These are phyloP conservation scores for Tolypocladium endophyticum DNA, from an alignment of 2,329 filamentous ascomycete species.

Conservation along the genomic window DNA sequence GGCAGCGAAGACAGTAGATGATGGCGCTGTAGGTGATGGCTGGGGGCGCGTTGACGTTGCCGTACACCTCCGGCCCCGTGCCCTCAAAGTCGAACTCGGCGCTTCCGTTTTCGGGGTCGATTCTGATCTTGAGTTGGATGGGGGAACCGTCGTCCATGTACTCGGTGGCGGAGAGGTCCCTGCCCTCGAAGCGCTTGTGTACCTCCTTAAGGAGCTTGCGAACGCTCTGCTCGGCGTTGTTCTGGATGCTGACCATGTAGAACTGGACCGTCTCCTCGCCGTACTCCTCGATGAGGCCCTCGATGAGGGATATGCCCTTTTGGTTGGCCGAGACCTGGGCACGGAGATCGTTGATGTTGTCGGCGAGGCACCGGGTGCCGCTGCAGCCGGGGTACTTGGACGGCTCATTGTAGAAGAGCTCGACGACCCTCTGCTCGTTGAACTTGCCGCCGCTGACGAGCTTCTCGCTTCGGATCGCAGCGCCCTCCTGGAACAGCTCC, in stretches of 20 bases:
- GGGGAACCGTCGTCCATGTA: constrained; percentile 83
- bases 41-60: constrained; percentile 22
- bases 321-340: constrained; percentile 82
- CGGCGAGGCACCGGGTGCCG: constrained; percentile 67
- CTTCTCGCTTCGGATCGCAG: constrained; percentile 55
- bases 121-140: constrained; percentile 64
- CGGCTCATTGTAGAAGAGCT: constrained; percentile 63
- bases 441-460: constrained; percentile 69
- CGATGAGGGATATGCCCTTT: constrained; percentile 70
- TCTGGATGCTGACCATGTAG: constrained; percentile 30
- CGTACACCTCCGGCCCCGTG: constrained; percentile 19
- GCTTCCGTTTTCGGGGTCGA: constrained; percentile 57
- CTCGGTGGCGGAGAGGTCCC: constrained; percentile 20
- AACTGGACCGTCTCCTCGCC: constrained; percentile 61
- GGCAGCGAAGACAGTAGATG: constrained; percentile 73
- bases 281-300: constrained; percentile 61
- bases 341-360: constrained; percentile 81
- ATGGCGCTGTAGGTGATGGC: constrained; percentile 45
- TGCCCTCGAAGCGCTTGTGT: constrained; percentile 6
- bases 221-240: constrained; percentile 48
- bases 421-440: constrained; percentile 64
- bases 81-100: constrained; percentile 50
- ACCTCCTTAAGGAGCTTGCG: constrained; percentile 31
- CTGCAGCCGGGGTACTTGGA: constrained; percentile 66
- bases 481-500: constrained; percentile 54